Base-by-base conservation (phyloP, 192 early-diverging fungal genomes). In the Gryganskiella cystojenkinii region DNA sequence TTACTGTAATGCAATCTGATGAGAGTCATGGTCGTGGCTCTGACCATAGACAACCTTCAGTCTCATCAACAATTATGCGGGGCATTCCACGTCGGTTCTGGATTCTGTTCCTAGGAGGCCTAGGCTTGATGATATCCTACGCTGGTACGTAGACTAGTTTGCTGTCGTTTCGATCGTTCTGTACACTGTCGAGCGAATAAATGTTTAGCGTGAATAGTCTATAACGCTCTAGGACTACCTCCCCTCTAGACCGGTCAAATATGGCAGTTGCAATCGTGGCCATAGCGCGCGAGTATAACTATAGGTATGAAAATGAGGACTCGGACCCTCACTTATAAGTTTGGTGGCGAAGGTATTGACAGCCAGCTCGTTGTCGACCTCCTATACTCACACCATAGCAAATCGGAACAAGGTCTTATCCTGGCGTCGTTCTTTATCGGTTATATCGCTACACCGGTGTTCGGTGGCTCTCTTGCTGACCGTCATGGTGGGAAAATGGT, bases 221-320 rank as follows among this genome's bases (percentile, higher is more conserved):
- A 13, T 13, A 40, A 13, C 37, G 5, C 34, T 11, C 35, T 2
- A 10, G 20, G 3, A 2, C 55, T 19, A 10, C 24, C 43, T 42
- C 1, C 43, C 20, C 24, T 22, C 22, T 31, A 82, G 81, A 82
- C 49, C 73, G 81, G 15, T 70, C 81, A 4, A 82, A 82, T 54
- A 68, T 82, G 55, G 73, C 81, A 34, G 70, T 82, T 4, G 74
- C 63, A 3, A 73, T 82, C 28, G 81, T 82, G 19, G 74, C 74
- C 14, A 82, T 82, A 22, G 63, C 70, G 9, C 40, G 54, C 35
- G 81, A 82, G 34, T 71, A 67, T 35, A 46, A 30, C 17, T 82
- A 78, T 25, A n/a, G n/a, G n/a, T n/a, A n/a, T n/a, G n/a, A n/a
- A n/a, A n/a, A n/a, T n/a, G n/a, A n/a, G n/a, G n/a, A n/a, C n/a